phyloP scores from a whole-genome alignment of 495 filamentous ascomycete genomes.

The Neurospora africana region DNA sequence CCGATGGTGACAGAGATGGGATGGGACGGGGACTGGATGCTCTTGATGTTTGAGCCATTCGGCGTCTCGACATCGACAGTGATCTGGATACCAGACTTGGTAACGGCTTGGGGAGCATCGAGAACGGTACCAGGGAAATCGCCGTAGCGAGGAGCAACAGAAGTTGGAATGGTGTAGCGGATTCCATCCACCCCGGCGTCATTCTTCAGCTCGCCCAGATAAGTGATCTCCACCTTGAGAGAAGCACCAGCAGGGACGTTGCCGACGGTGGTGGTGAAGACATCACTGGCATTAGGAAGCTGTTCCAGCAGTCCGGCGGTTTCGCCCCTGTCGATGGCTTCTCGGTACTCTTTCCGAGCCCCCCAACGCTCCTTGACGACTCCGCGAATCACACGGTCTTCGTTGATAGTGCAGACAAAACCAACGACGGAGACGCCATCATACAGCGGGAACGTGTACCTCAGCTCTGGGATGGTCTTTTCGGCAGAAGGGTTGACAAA shows the following conservation, averaged over 20 bases:
- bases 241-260: slow-evolving; percentile 47
- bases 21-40: slow-evolving; percentile 55
- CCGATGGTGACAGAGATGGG: slow-evolving; percentile 54
- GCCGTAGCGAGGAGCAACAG: slow-evolving; percentile 55
- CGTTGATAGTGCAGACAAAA: slow-evolving; percentile 46
- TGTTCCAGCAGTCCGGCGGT: slow-evolving; percentile 54
- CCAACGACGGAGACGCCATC: slow-evolving; percentile 54
- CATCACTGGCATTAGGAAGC: slow-evolving; percentile 44
- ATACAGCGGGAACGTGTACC: slow-evolving; percentile 59
- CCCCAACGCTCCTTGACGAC: slow-evolving; percentile 51
- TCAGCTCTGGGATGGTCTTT: slow-evolving; percentile 31
- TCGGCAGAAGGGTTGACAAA: slow-evolving; percentile 42
- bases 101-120: slow-evolving; percentile 2
- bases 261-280: slow-evolving; percentile 54
- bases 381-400: slow-evolving; percentile 39
- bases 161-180: slow-evolving; percentile 53
- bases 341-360: slow-evolving; percentile 43
- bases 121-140: slow-evolving; percentile 23
- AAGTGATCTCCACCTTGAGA: slow-evolving; percentile 49
- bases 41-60: slow-evolving; percentile 42
- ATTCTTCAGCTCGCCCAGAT: slow-evolving; percentile 58
- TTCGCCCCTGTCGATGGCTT: slow-evolving; percentile 44
- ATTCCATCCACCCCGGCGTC: slow-evolving; percentile 51
- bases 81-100: slow-evolving; percentile 41
- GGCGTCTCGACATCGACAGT: slow-evolving; percentile 51